Evolutionary conservation across 257 asterid genomes (phyloP).

Genomic region (Primulina eburnea): DNA sequence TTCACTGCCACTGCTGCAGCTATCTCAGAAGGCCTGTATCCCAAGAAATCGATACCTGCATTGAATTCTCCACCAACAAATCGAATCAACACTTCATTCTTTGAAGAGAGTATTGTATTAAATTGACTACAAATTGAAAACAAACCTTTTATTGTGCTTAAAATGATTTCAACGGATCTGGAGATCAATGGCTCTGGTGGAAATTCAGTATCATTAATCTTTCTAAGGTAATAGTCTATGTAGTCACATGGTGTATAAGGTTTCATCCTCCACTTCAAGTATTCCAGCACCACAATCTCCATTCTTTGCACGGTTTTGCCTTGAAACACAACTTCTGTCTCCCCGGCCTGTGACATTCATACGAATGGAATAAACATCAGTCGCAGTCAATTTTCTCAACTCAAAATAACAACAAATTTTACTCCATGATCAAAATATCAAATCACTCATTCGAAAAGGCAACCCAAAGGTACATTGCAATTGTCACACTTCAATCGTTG

Average conservation of each 20-base stretch:
- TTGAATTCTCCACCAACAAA: slow-evolving; percentile 42
- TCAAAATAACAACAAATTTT: background rate
- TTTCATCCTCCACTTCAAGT: slow-evolving; percentile 66
- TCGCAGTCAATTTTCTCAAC: background rate
- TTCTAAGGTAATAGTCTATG: slow-evolving; percentile 53
- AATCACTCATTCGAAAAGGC: background rate
- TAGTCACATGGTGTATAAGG: slow-evolving; percentile 64
- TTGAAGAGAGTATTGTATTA: background rate
- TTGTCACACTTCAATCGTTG: background rate
- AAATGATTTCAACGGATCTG: slow-evolving; percentile 49
- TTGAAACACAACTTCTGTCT: slow-evolving; percentile 50
- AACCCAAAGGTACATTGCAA: background rate
- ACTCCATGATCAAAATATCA: background rate
- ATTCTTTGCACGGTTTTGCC: slow-evolving; percentile 59
- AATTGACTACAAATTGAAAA: background rate
- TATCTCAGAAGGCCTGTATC: slow-evolving; percentile 74
- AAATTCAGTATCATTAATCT: slow-evolving; percentile 31
- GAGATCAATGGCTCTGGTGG: slow-evolving; percentile 33
- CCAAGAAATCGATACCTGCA: slow-evolving; percentile 85
- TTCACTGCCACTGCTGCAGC: slow-evolving; percentile 71
- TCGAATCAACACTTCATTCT: slow-evolving; percentile 23
- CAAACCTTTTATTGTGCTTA: slow-evolving; percentile 54
- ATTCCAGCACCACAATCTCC: slow-evolving; percentile 66
- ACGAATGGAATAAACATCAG: slow-evolving; percentile 12
- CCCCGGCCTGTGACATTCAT: slow-evolving; percentile 49